Conservation (phyloP, 2,329 filamentous ascomycete genomes). For the Hypoxylon sp. region DNA sequence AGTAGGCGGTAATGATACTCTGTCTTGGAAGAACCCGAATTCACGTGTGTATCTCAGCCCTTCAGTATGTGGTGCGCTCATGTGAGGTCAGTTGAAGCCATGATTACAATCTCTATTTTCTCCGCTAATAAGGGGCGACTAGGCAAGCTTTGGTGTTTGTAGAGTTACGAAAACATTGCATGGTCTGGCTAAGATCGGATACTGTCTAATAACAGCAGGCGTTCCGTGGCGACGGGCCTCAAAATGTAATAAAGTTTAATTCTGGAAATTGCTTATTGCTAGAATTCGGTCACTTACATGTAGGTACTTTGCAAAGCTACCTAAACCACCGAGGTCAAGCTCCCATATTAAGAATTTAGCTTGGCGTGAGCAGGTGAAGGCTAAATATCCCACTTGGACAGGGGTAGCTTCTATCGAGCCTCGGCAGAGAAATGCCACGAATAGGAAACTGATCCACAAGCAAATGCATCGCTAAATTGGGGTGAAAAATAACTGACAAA, state of each 20-base stretch:
- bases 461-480: conserved; percentile 4
- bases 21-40: neutral
- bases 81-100: neutral
- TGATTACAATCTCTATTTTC: no score
- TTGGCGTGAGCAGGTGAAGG: conserved; percentile 11
- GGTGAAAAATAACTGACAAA: conserved; percentile 13
- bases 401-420: conserved; percentile 9
- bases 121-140: no score
- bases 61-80: neutral
- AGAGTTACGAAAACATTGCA: neutral
- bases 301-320: conserved; percentile 3
- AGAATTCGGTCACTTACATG: neutral
- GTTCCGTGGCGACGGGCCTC: neutral
- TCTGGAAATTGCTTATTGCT: neutral
- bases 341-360: conserved; percentile 7
- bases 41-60: neutral
- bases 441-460: conserved; percentile 5
- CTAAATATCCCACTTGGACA: conserved; percentile 11
- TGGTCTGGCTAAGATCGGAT: neutral
- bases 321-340: conserved; percentile 11
- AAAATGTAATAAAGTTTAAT: conserved; percentile 4
- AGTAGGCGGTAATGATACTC: neutral
- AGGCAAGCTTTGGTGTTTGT: neutral
- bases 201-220: neutral
- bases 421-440: conserved; percentile 24